Percentiles rank a stretch among this genome's conserved stretches.
phyloP scores from a whole-genome alignment of 2,329 filamentous ascomycete genomes.

The Huntiella abstrusa region DNA sequence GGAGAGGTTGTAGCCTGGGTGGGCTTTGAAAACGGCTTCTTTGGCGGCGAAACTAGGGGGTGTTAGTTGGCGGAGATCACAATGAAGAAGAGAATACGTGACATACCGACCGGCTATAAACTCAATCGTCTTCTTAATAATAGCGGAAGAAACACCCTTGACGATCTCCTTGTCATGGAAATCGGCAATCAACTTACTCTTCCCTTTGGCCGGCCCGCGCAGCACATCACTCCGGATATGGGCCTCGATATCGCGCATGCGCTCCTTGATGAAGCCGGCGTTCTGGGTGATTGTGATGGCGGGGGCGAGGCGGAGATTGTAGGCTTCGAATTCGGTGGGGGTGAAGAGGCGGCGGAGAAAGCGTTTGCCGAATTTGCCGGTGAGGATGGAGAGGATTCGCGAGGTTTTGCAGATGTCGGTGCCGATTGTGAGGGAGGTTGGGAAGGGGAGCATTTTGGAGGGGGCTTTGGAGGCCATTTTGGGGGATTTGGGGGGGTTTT shows the following conservation, averaged over 20 bases:
- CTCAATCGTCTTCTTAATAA: background rate
- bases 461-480: too few relatives aligned
- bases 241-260: background rate
- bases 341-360: conserved; percentile 32
- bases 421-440: conserved; percentile 49
- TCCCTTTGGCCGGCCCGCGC: too few relatives aligned
- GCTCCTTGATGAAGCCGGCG: background rate
- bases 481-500: too few relatives aligned
- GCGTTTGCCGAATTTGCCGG: conserved; percentile 20
- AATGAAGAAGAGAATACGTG: too few relatives aligned
- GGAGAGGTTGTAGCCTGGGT: conserved; percentile 35
- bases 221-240: too few relatives aligned
- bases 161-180: too few relatives aligned
- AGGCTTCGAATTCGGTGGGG: conserved; percentile 20
- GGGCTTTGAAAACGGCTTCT: conserved; percentile 57
- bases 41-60: conserved; percentile 46
- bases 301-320: conserved; percentile 4
- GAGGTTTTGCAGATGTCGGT: conserved; percentile 59
- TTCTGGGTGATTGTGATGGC: background rate
- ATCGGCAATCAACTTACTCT: background rate
- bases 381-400: conserved; percentile 43
- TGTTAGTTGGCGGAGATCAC: background rate
- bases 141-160: background rate
- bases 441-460: conserved; percentile 29
- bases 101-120: background rate